A percentile compares a stretch with the other conserved stretches of the same genome.
These are phyloP conservation scores for Vigna angularis DNA, from an alignment of 306 rosid species.

Conservation along the genomic window DNA sequence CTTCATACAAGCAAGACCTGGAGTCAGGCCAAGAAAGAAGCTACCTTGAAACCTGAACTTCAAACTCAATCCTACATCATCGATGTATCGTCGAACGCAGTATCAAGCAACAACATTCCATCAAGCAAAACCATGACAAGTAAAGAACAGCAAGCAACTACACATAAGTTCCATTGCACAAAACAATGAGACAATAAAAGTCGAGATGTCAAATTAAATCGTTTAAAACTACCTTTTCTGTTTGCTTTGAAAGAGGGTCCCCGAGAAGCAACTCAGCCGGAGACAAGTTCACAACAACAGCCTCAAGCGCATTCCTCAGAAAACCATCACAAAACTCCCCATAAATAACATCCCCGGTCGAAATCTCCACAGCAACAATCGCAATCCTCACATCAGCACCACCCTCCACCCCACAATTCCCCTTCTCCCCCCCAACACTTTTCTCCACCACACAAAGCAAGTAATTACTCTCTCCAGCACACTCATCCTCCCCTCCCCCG, in stretches of 20 bases:
- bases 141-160: slow-evolving; percentile 12
- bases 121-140: neutral
- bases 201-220: neutral
- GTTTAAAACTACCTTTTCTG: slow-evolving; percentile 74
- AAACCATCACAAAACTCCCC: slow-evolving; percentile 75
- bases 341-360: slow-evolving; percentile 82
- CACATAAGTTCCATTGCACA: neutral
- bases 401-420: slow-evolving; percentile 45
- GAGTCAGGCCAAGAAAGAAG: slow-evolving; percentile 28
- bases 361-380: slow-evolving; percentile 79
- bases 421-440: slow-evolving; percentile 54
- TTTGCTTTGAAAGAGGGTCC: slow-evolving; percentile 77
- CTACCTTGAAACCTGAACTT: neutral
- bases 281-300: slow-evolving; percentile 68
- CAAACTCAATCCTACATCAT: too few relatives aligned
- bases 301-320: slow-evolving; percentile 83
- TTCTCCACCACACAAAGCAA: slow-evolving; percentile 84
- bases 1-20: neutral
- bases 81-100: neutral
- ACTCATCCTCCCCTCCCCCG: slow-evolving; percentile 77
- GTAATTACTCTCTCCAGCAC: slow-evolving; percentile 73
- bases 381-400: slow-evolving; percentile 72
- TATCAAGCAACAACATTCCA: slow-evolving; percentile 21
- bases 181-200: neutral
- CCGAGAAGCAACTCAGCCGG: slow-evolving; percentile 95